Evolutionary conservation across 352 stramenopile genomes (phyloP), one percentile per base, ranked within the genome.

Genomic region (Aphanomyces cochlioides): DNA sequence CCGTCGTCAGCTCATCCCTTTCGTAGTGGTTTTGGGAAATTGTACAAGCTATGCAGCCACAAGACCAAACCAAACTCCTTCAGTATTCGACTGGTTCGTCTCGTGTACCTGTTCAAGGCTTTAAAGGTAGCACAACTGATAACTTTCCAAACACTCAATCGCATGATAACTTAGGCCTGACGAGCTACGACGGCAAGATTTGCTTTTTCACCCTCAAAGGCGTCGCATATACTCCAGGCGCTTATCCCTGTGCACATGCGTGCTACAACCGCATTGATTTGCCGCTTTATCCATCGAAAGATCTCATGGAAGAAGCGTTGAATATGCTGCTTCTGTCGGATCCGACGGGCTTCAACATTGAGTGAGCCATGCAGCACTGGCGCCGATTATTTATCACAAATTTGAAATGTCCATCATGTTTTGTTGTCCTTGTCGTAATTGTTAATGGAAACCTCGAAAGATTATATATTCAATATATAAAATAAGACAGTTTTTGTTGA

Each of bases 271-370:
- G 85, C 48, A 83, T 93, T 34, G 87, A 95, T 57, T 47, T 93
- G 70, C 87, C 87, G n/a, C 56, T 90, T n/a, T 95, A 95, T 64
- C 70, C 63, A 37, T 89, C 76, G 7, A 98, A 96, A 77, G 76
- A 82, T 47, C 92, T 98, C 69, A 79, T 99, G 36, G 82, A 98
- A 69, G 85, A 98, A 67, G 97, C 97, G 37, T 81, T 99, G 3
- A 97, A 90, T 61, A 85, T 97, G 61, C 91, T 97, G 15, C 92
- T 99, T n/a, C 93, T 96, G 48, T 98, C 99, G 93, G 94, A 98
- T 70, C 83, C 93, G 66, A 98, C 92, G 34, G 96, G 97, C 70
- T 99, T 99, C 74, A 92, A 80, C 57, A 84, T 92, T 28, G 83
- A 92, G 72, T 94, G 75, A 76, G 28, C 6, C 48, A 63, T 70